phyloP scores from a whole-genome alignment of 345 rosid genomes.

The Odontarrhena argentea region DNA sequence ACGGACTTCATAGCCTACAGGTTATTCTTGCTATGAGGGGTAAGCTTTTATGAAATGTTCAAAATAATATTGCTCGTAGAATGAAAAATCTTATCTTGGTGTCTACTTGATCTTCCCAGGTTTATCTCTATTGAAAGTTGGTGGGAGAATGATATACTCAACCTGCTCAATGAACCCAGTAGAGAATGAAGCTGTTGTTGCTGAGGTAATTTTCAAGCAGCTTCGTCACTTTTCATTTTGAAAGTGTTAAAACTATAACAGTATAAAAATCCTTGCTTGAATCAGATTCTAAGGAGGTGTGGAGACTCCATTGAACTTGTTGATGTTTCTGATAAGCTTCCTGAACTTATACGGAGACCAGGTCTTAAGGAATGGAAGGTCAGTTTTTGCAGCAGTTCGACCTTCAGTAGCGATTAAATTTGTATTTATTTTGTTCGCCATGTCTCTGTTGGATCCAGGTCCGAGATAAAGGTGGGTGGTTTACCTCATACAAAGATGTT shows the following conservation, averaged over 20 bases:
- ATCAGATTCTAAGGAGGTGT: constrained; percentile 79
- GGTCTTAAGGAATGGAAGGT: constrained; percentile 93
- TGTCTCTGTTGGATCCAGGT: constrained; percentile 51
- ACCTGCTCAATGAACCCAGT: constrained; percentile 96
- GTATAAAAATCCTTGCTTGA: neutral
- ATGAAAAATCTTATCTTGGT: neutral
- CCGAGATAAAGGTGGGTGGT: constrained; percentile 72
- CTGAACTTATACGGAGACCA: constrained; percentile 79
- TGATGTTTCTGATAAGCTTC: constrained; percentile 81
- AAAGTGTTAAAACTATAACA: neutral
- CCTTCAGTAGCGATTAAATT: neutral
- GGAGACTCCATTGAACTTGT: constrained; percentile 81
- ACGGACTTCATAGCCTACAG: constrained; percentile 84
- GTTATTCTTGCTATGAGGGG: constrained; percentile 87
- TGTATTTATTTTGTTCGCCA: neutral
- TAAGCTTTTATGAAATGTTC: constrained; percentile 22
- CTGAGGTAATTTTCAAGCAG: constrained; percentile 56
- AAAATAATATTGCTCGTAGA: neutral
- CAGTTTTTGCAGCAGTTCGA: constrained; percentile 22
- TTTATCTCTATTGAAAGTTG: constrained; percentile 76
- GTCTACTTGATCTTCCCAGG: constrained; percentile 49
- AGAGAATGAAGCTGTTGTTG: constrained; percentile 93
- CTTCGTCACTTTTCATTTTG: neutral
- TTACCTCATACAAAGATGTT: constrained; percentile 74
- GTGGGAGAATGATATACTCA: constrained; percentile 93